Conservation (phyloP, 2,329 filamentous ascomycete genomes). For the Domatiomyces catenatus region DNA sequence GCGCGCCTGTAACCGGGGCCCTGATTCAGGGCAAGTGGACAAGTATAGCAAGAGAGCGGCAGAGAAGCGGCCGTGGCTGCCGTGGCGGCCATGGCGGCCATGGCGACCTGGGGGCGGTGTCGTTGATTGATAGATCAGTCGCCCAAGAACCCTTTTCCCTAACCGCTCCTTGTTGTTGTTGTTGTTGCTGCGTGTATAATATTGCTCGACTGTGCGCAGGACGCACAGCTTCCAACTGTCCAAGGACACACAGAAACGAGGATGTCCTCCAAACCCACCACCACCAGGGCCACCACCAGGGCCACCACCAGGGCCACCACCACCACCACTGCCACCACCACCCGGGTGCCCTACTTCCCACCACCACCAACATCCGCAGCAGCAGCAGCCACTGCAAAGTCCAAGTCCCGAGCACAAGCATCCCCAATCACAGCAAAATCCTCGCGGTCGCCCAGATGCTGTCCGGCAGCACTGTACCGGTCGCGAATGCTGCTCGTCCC, state of each 20-base stretch:
- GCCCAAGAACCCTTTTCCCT: too few species aligned
- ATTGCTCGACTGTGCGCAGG: neutral
- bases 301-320: too few species aligned
- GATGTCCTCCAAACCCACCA: too few species aligned
- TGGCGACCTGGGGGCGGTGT: neutral
- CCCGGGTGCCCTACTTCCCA: neutral
- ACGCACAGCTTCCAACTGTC: neutral
- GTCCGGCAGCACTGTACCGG: slow-evolving; percentile 1
- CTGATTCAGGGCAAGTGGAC: neutral
- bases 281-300: too few species aligned
- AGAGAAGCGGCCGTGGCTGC: neutral
- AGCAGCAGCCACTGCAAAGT: neutral
- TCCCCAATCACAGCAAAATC: neutral
- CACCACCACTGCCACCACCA: neutral
- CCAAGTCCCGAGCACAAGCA: neutral
- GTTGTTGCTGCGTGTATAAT: neutral
- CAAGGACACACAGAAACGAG: too few species aligned
- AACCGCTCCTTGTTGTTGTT: too few species aligned
- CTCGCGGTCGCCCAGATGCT: neutral
- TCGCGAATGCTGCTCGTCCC: slow-evolving; percentile 11
- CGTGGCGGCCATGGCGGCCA: neutral
- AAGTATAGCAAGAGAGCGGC: neutral
- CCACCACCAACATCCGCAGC: neutral
- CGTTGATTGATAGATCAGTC: too few species aligned
- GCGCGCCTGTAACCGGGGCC: neutral